Conservation (phyloP, 805 yeast genomes). For the Cyberlindnera suaveolens region DNA sequence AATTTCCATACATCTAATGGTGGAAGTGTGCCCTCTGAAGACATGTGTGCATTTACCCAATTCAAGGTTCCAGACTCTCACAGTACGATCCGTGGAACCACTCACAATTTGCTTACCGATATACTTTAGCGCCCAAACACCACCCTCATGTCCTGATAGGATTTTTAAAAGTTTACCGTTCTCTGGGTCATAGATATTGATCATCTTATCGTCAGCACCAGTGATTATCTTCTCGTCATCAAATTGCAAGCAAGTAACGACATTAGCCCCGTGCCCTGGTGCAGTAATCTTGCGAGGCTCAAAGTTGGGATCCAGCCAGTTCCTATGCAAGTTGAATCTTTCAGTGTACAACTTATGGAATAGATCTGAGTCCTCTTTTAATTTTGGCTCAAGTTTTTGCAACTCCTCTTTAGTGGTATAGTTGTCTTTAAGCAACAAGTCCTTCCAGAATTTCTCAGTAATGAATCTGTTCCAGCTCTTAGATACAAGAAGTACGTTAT, state of each 20-base stretch:
- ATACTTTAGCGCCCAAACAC: conserved; percentile 97
- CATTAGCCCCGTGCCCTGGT: conserved; percentile 67
- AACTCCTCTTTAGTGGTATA: conserved; percentile 46
- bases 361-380: conserved; percentile 2
- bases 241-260: conserved; percentile 92
- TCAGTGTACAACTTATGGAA: conserved; percentile 12
- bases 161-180: conserved; percentile 60
- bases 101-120: conserved; percentile 77
- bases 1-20: conserved; percentile 87
- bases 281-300: conserved; percentile 63
- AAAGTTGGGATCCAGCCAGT: conserved; percentile 78
- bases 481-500: conserved; percentile 58
- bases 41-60: conserved; percentile 87
- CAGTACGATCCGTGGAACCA: conserved; percentile 92
- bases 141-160: conserved; percentile 89
- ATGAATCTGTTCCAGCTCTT: conserved; percentile 64
- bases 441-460: conserved; percentile 64
- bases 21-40: conserved; percentile 86
- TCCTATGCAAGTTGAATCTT: conserved; percentile 29
- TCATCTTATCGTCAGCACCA: conserved; percentile 83
- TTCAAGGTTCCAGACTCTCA: conserved; percentile 86
- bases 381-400: conserved; percentile 17
- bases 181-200: conserved; percentile 72
- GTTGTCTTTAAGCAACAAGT: conserved; percentile 54
- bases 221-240: conserved; percentile 88